A percentile compares a stretch with the other conserved stretches of the same genome.
phyloP scores from a whole-genome alignment of 371 early-diverging fungal species.

The Capniomyces stellatus region DNA sequence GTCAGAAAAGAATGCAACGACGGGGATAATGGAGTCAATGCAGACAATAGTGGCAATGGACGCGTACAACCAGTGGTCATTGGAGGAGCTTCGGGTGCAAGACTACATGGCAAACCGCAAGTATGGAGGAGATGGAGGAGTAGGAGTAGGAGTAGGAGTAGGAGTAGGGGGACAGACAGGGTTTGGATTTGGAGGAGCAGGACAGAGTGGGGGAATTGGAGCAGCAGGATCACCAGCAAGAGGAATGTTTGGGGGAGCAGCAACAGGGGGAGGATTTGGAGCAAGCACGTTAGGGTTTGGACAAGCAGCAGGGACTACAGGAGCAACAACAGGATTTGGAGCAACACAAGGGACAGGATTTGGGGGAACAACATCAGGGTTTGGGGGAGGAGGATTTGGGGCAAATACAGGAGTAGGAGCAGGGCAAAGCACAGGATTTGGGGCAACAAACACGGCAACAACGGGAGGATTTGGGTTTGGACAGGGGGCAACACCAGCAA shows the following conservation, averaged over 20 bases:
- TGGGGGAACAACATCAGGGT: conserved; percentile 9
- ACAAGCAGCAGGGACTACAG: neutral
- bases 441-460: conserved; percentile 40
- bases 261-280: neutral
- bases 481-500: conserved; percentile 8
- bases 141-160: conserved; percentile 9
- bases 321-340: neutral
- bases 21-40: conserved; percentile 39
- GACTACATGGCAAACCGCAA: conserved; percentile 52
- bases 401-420: conserved; percentile 35
- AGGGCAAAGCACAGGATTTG: conserved; percentile 43
- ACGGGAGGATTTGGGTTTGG: conserved; percentile 19
- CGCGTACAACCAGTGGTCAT: conserved; percentile 61
- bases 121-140: conserved; percentile 9
- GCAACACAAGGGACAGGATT: conserved; percentile 4
- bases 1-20: conserved; percentile 40
- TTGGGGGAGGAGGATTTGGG: neutral
- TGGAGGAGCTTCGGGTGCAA: conserved; percentile 80
- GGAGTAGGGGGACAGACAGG: neutral
- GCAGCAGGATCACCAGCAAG: neutral
- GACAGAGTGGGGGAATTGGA: too few species aligned
- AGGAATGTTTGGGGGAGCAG: conserved; percentile 9
- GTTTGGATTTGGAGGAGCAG: conserved; percentile 6
- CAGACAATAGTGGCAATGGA: conserved; percentile 81
- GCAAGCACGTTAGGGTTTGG: too few species aligned